Evolutionary conservation across 1,139 yeast genomes (phyloP).

Genomic region (Lodderomyces elongisporus): DNA sequence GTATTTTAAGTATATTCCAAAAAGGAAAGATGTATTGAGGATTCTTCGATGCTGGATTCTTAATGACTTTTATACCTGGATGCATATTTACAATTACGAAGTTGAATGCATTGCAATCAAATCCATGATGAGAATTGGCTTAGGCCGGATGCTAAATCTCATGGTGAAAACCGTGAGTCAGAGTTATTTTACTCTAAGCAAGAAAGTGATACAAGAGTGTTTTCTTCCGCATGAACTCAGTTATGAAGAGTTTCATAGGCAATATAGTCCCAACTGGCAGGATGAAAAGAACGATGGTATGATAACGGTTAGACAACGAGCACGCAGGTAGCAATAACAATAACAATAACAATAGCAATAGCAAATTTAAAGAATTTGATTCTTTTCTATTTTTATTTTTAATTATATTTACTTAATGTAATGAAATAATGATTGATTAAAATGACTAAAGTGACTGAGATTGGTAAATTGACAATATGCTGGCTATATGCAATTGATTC

Average conservation of each 20-base stretch:
- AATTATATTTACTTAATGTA: no score
- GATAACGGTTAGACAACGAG: slow-evolving; percentile 3
- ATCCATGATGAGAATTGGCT: slow-evolving; percentile 41
- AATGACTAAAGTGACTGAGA: no score
- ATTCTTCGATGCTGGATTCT: slow-evolving; percentile 33
- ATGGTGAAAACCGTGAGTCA: slow-evolving; percentile 27
- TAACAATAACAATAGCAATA: no score
- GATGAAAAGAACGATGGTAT: slow-evolving; percentile 15
- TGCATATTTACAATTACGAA: slow-evolving; percentile 25
- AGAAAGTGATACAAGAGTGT: slow-evolving; percentile 17
- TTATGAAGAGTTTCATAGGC: slow-evolving; percentile 16
- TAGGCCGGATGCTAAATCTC: slow-evolving; percentile 21
- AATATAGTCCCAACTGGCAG: slow-evolving; percentile 26
- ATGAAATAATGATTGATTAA: no score
- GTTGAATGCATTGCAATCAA: slow-evolving; percentile 26
- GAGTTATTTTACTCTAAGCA: slow-evolving; percentile 33
- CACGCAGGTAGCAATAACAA: no score
- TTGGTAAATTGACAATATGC: no score
- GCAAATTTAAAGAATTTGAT: no score
- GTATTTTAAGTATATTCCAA: slow-evolving; percentile 25
- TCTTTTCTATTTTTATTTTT: no score
- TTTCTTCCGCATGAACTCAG: slow-evolving; percentile 27
- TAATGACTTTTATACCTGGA: slow-evolving; percentile 41
- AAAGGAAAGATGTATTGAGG: slow-evolving; percentile 17
- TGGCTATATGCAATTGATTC: no score